These are phyloP conservation scores for Ophiostoma sp. DNA, from an alignment of 2,329 filamentous ascomycete genomes.

Conservation along the genomic window DNA sequence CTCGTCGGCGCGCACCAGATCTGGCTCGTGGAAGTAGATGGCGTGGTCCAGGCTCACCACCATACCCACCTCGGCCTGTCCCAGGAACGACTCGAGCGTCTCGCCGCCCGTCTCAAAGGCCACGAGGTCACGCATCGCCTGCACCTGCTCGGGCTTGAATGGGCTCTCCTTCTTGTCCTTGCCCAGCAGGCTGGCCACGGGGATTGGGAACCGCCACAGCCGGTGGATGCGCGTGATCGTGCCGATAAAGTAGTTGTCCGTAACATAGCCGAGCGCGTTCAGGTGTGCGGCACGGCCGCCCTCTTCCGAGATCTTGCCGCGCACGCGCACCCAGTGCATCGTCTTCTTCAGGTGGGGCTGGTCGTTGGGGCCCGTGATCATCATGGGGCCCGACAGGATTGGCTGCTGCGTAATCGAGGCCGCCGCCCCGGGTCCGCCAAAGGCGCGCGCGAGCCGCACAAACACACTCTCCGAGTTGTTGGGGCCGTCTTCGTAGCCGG, in stretches of 20 bases:
- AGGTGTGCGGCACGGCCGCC: slow-evolving; percentile 78
- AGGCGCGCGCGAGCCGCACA: slow-evolving; percentile 9
- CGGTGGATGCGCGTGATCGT: slow-evolving; percentile 77
- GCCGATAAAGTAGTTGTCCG: slow-evolving; percentile 87
- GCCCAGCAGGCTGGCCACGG: slow-evolving; percentile 45
- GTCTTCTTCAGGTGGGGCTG: slow-evolving; percentile 62
- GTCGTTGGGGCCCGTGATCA: slow-evolving; percentile 35
- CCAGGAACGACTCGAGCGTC: slow-evolving; percentile 40
- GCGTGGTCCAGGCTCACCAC: slow-evolving; percentile 75
- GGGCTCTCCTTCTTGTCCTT: slow-evolving; percentile 40
- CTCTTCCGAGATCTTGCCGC: slow-evolving; percentile 63
- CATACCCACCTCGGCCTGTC: slow-evolving; percentile 66
- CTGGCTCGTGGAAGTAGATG: slow-evolving; percentile 62
- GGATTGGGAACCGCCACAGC: slow-evolving; percentile 62
- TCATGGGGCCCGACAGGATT: slow-evolving; percentile 43
- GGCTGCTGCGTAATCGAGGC: slow-evolving; percentile 32
- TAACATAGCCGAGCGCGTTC: slow-evolving; percentile 85
- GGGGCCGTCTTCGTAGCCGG: slow-evolving; percentile 29
- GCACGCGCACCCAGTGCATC: slow-evolving; percentile 67
- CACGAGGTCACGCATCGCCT: slow-evolving; percentile 35
- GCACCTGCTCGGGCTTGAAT: slow-evolving; percentile 42
- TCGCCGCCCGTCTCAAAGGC: slow-evolving; percentile 42
- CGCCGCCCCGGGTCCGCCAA: neutral
- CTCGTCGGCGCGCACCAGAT: slow-evolving; percentile 55
- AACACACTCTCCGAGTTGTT: slow-evolving; percentile 11